Conservation (phyloP, 2,329 filamentous ascomycete species). For the Ascochyta koolunga region DNA sequence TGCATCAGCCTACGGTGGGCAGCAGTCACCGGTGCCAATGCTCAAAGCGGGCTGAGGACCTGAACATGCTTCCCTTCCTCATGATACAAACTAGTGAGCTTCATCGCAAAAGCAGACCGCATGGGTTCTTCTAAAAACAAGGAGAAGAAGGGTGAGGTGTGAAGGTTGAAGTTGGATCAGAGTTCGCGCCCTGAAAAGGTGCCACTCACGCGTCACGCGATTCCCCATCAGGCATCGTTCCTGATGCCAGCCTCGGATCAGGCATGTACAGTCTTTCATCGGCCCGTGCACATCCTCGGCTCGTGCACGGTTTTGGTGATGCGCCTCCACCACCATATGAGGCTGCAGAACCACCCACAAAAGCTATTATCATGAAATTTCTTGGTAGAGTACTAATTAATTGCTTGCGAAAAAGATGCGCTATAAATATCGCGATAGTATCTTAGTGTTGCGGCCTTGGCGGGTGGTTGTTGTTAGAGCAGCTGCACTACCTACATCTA, state of each 20-base stretch:
- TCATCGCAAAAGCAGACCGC: neutral
- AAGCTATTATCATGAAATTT: too few relatives aligned
- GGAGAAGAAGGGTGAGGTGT: neutral
- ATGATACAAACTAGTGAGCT: neutral
- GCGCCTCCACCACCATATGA: too few relatives aligned
- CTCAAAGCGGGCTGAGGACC: neutral
- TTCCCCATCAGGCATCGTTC: constrained; percentile 13
- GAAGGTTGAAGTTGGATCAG: constrained; percentile 10
- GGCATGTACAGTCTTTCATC: too few relatives aligned
- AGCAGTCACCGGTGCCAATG: neutral
- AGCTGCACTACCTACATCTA: too few relatives aligned
- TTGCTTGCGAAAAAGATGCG: too few relatives aligned
- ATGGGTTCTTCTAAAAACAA: neutral
- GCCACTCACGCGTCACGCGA: constrained; percentile 10
- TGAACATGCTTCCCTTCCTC: neutral
- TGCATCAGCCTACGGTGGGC: neutral
- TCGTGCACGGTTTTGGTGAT: too few relatives aligned
- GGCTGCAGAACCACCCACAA: too few relatives aligned
- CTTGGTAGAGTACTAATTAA: too few relatives aligned
- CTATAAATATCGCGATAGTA: too few relatives aligned
- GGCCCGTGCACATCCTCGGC: too few relatives aligned
- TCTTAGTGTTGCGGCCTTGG: too few relatives aligned
- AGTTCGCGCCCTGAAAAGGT: constrained; percentile 5
- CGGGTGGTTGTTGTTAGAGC: too few relatives aligned
- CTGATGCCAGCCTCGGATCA: constrained; percentile 7